Percentiles rank a stretch among this genome's conserved stretches.
Evolutionary conservation across 169 alveolate genomes (phyloP).

Genomic region (Plasmodium sp.): DNA sequence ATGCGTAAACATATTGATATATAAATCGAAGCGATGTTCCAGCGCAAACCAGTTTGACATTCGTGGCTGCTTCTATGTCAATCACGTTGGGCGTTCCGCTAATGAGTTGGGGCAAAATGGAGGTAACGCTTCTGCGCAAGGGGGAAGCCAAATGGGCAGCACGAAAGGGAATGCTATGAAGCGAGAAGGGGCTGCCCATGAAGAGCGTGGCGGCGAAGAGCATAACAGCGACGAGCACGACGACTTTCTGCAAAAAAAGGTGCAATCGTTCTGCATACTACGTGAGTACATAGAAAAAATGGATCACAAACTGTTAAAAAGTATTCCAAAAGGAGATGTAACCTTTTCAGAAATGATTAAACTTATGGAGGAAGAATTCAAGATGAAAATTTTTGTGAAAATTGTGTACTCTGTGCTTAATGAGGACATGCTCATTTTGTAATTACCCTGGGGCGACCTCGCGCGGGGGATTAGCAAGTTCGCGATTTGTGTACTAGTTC

Average conservation of each 20-base stretch:
- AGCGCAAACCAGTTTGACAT: slow-evolving; percentile 14
- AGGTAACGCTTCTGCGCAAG: not conserved
- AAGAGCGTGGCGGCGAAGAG: not conserved
- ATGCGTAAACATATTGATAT: slow-evolving; percentile 43
- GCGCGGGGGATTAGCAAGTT: not conserved
- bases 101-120: not conserved
- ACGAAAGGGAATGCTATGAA: not conserved
- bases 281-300: slow-evolving; percentile 14
- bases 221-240: not conserved
- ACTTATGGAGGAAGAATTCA: slow-evolving; percentile 42
- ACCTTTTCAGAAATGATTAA: slow-evolving; percentile 25
- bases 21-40: slow-evolving; percentile 58
- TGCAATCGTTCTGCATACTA: slow-evolving; percentile 24
- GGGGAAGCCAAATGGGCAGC: not conserved
- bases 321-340: not conserved
- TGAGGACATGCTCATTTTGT: slow-evolving; percentile 54
- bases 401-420: slow-evolving; percentile 62
- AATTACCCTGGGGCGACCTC: not conserved
- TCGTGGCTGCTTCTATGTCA: not conserved
- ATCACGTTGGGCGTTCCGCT: not conserved
- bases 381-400: slow-evolving; percentile 25
- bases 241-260: slow-evolving; percentile 34
- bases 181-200: not conserved
- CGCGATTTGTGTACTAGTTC: not conserved
- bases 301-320: slow-evolving; percentile 2